Base-by-base conservation (phyloP, 176 grass and related monocot genomes). In the Rhynchospora pubera region DNA sequence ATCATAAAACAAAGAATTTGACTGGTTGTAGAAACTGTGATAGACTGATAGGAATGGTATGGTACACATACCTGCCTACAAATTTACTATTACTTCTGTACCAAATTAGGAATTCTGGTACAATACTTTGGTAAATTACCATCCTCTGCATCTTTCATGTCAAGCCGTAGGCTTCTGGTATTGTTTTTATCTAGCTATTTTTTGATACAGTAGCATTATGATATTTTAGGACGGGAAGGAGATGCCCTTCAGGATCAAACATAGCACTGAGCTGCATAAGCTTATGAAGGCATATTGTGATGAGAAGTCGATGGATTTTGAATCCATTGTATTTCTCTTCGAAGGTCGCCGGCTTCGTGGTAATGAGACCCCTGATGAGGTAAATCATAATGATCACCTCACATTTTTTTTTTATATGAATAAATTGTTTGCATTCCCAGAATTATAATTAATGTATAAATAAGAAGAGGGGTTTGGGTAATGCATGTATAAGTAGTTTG, bases 321-420 rank as follows among this genome's bases (percentile, higher is more conserved):
- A 65, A 64, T 88, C 93, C 1, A 92, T 94, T 55, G 93, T 88
- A 0, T 94, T 94, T 86, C 86, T 94, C 72, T 94, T 92, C 78
- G 93, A 94, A 47, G 93, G 93, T 4, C 93, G 90, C 42, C 87
- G 93, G 82, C 88, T 94, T 18, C 93, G 93, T n/a, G 90, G 86
- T 3, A 88, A 88, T 42, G 90, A 94, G 83, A 94, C 90, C 60
- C 93, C 93, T 3, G 93, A 95, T 12, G 90, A 95, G 85, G 93
- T 94, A 24, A 0, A 14, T 81, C 39, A 1, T 50, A 7, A 84
- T 12, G 1, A 39, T 39, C 34, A 53, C 15, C 42, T 22, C 10
- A 79, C 58, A 4, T 16, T 9, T 60, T 43, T n/a, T 5, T 39
- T 18, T 79, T 3, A 10, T 75, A 47, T 13, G 12, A 75, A 24